These are phyloP conservation scores for Alnus glutinosa DNA, from an alignment of 306 rosid species.

Conservation along the genomic window DNA sequence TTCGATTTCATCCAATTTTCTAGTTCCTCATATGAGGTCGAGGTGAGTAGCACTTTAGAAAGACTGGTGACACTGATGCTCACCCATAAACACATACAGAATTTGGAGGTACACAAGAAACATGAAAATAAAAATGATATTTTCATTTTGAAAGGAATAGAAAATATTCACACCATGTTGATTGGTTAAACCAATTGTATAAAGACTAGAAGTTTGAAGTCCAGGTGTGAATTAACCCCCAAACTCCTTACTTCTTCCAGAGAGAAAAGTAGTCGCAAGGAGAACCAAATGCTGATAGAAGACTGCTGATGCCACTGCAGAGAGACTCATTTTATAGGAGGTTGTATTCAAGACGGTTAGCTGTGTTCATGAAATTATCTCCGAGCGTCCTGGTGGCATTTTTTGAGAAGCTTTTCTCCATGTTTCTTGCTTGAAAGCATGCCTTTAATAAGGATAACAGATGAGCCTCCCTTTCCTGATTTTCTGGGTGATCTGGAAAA, in stretches of 20 bases:
- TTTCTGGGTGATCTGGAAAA: constrained; percentile 40
- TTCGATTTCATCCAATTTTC: not conserved
- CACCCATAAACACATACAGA: not conserved
- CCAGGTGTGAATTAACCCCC: constrained; percentile 10
- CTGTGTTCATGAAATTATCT: constrained; percentile 32
- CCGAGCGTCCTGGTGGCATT: constrained; percentile 20
- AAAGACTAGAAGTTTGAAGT: constrained; percentile 1
- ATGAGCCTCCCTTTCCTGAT: constrained; percentile 40
- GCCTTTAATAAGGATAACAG: constrained; percentile 45
- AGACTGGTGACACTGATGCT: not conserved
- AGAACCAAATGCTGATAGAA: constrained; percentile 8
- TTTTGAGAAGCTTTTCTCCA: constrained; percentile 39
- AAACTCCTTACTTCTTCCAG: not conserved
- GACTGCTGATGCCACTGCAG: constrained; percentile 20
- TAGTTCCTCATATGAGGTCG: not conserved
- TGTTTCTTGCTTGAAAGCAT: constrained; percentile 33
- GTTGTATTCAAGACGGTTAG: constrained; percentile 19
- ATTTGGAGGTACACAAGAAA: not conserved
- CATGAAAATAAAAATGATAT: constrained; percentile 1
- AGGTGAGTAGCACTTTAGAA: not conserved
- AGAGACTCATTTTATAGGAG: constrained; percentile 10
- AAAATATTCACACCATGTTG: not conserved
- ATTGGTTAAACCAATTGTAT: not conserved
- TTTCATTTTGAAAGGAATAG: not conserved
- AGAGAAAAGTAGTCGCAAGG: constrained; percentile 8